Evolutionary conservation across 2,329 filamentous ascomycete genomes (phyloP).

Genomic region (Venturia carpophila): DNA sequence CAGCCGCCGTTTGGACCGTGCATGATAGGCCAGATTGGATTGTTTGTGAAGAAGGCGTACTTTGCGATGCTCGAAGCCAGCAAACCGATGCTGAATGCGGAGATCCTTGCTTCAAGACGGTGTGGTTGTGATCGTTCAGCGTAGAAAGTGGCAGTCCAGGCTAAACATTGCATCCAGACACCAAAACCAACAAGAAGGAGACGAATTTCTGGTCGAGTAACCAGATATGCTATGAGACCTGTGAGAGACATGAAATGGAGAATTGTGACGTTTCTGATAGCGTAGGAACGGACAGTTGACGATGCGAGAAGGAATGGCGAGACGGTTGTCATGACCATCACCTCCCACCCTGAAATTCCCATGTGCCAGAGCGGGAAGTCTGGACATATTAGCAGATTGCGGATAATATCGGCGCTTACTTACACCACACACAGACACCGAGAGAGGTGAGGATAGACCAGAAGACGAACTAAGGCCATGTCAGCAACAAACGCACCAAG

Average conservation of each 20-base stretch:
- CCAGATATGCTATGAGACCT: slow-evolving; percentile 71
- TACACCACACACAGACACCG: slow-evolving; percentile 88
- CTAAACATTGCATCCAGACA: slow-evolving; percentile 70
- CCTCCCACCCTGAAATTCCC: slow-evolving; percentile 96
- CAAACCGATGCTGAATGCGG: slow-evolving; percentile 74
- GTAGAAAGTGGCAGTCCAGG: slow-evolving; percentile 76
- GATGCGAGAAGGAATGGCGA: slow-evolving; percentile 74
- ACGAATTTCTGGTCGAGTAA: slow-evolving; percentile 63
- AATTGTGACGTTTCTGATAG: slow-evolving; percentile 60
- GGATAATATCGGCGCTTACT: slow-evolving; percentile 33
- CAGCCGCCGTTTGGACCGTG: slow-evolving; percentile 82
- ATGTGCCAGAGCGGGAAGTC: slow-evolving; percentile 98
- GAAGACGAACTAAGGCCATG: slow-evolving; percentile 65
- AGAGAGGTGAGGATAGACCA: slow-evolving; percentile 92
- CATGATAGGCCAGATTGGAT: slow-evolving; percentile 94
- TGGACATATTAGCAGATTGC: slow-evolving; percentile 30
- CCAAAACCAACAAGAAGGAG: slow-evolving; percentile 76
- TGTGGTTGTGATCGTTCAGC: slow-evolving; percentile 66
- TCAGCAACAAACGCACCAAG: slow-evolving; percentile 18
- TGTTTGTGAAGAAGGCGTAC: slow-evolving; percentile 89
- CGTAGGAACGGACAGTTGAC: slow-evolving; percentile 57
- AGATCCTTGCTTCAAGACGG: slow-evolving; percentile 71
- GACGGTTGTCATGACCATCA: slow-evolving; percentile 73
- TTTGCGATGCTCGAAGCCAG: slow-evolving; percentile 82
- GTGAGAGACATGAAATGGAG: slow-evolving; percentile 70